These are phyloP conservation scores for Arabidopsis hybrid DNA, from an alignment of 441 rosid genomes.

Conservation along the genomic window DNA sequence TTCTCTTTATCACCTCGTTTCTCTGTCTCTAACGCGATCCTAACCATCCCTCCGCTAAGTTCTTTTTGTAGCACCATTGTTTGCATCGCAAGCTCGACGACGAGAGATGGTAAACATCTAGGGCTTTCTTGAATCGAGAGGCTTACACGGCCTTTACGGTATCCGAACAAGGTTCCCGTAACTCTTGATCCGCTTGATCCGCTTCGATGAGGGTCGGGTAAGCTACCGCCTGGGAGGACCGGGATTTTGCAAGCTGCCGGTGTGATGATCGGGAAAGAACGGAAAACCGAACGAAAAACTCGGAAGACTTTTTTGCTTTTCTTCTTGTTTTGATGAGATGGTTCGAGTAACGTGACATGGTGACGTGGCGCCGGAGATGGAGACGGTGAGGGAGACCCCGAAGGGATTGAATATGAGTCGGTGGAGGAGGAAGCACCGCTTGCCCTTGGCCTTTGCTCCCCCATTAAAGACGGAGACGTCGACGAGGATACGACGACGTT, in stretches of 20 bases:
- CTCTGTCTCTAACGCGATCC: constrained; percentile 87
- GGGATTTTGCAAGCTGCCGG: constrained; percentile 75
- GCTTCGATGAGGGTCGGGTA: constrained; percentile 52
- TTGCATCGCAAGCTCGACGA: constrained; percentile 48
- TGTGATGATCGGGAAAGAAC: constrained; percentile 77
- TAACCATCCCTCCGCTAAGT: constrained; percentile 67
- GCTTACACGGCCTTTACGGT: constrained; percentile 51
- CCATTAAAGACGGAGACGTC: constrained; percentile 58
- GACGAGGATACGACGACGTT: constrained; percentile 28
- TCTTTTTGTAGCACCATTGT: constrained; percentile 48
- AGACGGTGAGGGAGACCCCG: constrained; percentile 30
- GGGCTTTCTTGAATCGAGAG: constrained; percentile 48
- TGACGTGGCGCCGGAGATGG: constrained; percentile 45
- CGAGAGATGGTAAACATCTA: constrained; percentile 47
- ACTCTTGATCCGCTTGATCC: constrained; percentile 41
- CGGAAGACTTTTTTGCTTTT: constrained; percentile 66
- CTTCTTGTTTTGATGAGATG: constrained; percentile 58
- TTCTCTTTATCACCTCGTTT: constrained; percentile 67
- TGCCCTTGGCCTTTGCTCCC: constrained; percentile 51
- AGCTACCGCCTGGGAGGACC: constrained; percentile 46
- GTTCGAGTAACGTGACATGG: constrained; percentile 65
- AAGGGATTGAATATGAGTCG: constrained; percentile 35
- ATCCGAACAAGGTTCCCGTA: constrained; percentile 47
- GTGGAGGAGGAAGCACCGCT: constrained; percentile 49
- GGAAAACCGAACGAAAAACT: constrained; percentile 77